Evolutionary conservation across 305 asterid genomes (phyloP), one percentile per base, ranked within the genome.

Genomic region (Salvia sclarea): DNA sequence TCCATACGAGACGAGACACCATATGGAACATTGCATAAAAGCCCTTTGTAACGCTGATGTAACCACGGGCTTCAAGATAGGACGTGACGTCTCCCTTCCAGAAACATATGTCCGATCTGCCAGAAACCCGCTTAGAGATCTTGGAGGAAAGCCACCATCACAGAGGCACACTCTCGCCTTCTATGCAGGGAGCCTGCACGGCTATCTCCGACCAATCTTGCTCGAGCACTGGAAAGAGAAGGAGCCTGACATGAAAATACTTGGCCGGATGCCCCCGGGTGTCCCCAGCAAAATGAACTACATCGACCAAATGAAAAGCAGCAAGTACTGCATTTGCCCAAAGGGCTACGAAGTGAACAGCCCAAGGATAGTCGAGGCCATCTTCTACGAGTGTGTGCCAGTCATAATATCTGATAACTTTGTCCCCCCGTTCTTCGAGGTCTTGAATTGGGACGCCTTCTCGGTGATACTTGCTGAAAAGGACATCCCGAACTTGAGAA

Each of bases 1-100:
- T 75, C 95, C 98, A 1, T 90, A 88, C 5, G 96, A 90, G 61
- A 90, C 95, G 48, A 81, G 95, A 66, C 96, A 91, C 77, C 95
- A 89, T 87, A 91, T 91, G 98, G 98, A 89, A 65, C 90, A 85
- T 55, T 89, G 95, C 83, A 85, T 91, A 11, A 91, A 89, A 79
- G 95, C 94, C 68, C 94, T 91, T 20, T 89, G 98, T 58, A 89
- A 89, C 17, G 94, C 96, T 1, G 98, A 91, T 68, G 86, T 89
- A n/a, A 89, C 95, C 17, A 21, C 20, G 31, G 96, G 96, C 65
- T 89, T 87, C 87, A 89, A 89, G 75, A 82, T 89, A 54, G 95
- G 95, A 67, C 83, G 96, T 16, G 98, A 91, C 1, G 80, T 91
- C 5, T 89, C 98, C 18, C 75, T 91, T 44, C 94, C 98, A 0